phyloP scores from a whole-genome alignment of 306 rosid species.

The Fagus crenata region DNA sequence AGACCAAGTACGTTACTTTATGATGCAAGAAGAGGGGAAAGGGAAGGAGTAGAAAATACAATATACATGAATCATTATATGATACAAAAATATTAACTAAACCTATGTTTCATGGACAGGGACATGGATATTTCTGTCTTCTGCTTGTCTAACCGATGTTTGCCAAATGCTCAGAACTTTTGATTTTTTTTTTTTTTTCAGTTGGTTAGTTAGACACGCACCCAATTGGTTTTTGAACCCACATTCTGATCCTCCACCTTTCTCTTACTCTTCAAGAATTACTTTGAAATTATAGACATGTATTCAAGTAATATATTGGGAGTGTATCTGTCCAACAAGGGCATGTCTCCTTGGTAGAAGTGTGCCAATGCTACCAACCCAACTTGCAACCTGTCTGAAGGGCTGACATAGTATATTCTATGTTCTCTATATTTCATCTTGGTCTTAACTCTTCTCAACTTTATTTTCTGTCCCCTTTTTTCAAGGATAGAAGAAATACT shows the following conservation, averaged over 20 bases:
- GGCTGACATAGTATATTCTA: not conserved
- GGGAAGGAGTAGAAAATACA: too few relatives aligned
- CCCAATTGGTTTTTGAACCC: too few relatives aligned
- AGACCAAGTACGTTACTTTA: not conserved
- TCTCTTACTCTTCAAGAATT: too few relatives aligned
- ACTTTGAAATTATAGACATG: not conserved
- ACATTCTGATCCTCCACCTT: too few relatives aligned
- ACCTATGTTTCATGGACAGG: too few relatives aligned
- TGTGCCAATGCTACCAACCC: not conserved
- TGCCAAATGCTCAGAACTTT: not conserved
- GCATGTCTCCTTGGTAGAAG: too few relatives aligned
- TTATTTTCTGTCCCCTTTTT: not conserved
- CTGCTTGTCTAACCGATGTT: not conserved
- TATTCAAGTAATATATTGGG: not conserved
- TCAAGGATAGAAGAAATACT: not conserved
- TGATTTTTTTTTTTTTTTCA: too few relatives aligned
- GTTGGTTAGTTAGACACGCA: too few relatives aligned
- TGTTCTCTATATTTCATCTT: slow-evolving; percentile 13
- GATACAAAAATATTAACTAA: too few relatives aligned
- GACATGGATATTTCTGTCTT: too few relatives aligned
- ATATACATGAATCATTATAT: too few relatives aligned
- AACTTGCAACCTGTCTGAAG: not conserved
- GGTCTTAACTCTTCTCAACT: slow-evolving; percentile 13
- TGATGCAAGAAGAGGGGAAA: too few relatives aligned
- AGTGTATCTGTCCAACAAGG: not conserved